These are phyloP conservation scores for Myriosclerotinia curreyana DNA, from an alignment of 2,329 filamentous ascomycete species.

Conservation along the genomic window DNA sequence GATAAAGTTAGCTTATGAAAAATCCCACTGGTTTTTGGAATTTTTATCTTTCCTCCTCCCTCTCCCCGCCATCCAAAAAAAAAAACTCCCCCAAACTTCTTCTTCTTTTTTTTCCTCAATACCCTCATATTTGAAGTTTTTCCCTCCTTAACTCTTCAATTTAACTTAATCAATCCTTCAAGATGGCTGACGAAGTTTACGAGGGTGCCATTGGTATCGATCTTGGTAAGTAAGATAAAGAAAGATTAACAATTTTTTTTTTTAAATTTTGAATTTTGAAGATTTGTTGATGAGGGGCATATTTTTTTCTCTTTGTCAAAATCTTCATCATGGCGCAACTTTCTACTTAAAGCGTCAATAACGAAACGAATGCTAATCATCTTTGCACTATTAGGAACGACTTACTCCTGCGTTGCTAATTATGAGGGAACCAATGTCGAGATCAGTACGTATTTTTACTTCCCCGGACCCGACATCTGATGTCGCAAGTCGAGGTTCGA, in stretches of 20 bases:
- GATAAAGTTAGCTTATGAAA: constrained; percentile 15
- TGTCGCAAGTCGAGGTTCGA: constrained; percentile 3
- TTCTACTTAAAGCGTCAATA: not conserved
- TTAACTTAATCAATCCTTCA: constrained; percentile 41
- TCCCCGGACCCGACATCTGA: not conserved
- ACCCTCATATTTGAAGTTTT: constrained; percentile 22
- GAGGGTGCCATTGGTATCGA: constrained; percentile 99
- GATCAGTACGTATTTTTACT: constrained; percentile 52
- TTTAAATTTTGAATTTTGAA: not conserved
- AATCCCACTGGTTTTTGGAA: constrained; percentile 18
- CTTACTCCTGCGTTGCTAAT: constrained; percentile 99
- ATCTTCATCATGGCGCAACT: constrained; percentile 4
- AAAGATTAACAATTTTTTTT: not conserved
- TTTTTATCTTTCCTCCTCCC: constrained; percentile 18
- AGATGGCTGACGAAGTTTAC: constrained; percentile 97
- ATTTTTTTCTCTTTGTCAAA: constrained; percentile 1
- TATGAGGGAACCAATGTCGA: constrained; percentile 99
- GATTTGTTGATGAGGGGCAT: constrained; percentile 16
- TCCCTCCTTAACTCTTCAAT: constrained; percentile 26
- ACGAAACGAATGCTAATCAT: constrained; percentile 32
- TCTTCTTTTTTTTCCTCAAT: constrained; percentile 14
- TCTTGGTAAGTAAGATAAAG: constrained; percentile 94
- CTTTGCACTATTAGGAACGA: constrained; percentile 67
- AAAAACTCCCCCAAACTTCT: constrained; percentile 9
- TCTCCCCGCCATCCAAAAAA: constrained; percentile 27